phyloP scores from a whole-genome alignment of 2,329 filamentous ascomycete species.

The Paracoccidioides brasiliensis region DNA sequence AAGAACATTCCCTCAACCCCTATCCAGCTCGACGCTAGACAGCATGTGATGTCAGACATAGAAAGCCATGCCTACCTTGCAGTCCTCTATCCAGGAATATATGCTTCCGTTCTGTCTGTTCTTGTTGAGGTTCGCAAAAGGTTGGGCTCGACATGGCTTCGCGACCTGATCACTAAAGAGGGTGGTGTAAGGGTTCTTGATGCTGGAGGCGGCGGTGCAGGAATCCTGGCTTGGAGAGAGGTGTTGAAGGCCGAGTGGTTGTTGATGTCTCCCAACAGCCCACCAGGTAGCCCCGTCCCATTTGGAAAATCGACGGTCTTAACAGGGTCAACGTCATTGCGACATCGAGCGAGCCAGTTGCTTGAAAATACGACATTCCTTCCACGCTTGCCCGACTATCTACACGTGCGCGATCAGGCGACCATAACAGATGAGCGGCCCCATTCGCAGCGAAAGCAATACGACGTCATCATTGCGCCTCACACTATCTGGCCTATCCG shows the following conservation, averaged over 20 bases:
- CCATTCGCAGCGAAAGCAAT: slow-evolving; percentile 56
- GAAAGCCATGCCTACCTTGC: slow-evolving; percentile 49
- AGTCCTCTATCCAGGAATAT: slow-evolving; percentile 48
- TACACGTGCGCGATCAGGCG: slow-evolving; percentile 47
- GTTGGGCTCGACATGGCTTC: slow-evolving; percentile 46
- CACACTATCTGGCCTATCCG: slow-evolving; percentile 66
- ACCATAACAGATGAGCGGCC: slow-evolving; percentile 44
- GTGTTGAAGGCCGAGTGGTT: slow-evolving; percentile 73
- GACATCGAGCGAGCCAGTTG: slow-evolving; percentile 61
- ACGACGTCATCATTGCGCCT: slow-evolving; percentile 80
- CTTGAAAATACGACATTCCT: slow-evolving; percentile 85
- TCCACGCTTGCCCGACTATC: slow-evolving; percentile 77
- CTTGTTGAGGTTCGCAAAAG: slow-evolving; percentile 49
- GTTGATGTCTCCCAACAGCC: slow-evolving; percentile 40
- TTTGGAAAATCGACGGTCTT: slow-evolving; percentile 69
- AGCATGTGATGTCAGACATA: slow-evolving; percentile 46
- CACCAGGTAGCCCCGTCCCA: slow-evolving; percentile 34
- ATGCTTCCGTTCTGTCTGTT: slow-evolving; percentile 43
- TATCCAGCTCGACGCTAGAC: slow-evolving; percentile 43
- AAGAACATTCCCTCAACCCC: slow-evolving; percentile 37
- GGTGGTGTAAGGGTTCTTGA: slow-evolving; percentile 47
- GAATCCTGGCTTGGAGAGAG: slow-evolving; percentile 51
- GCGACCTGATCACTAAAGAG: slow-evolving; percentile 41
- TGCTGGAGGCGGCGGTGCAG: slow-evolving; percentile 49
- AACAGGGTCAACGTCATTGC: slow-evolving; percentile 59